A percentile compares a stretch with the other conserved stretches of the same genome.
phyloP scores from a whole-genome alignment of 1,139 yeast genomes.

The Meyerozyma guilliermondii region DNA sequence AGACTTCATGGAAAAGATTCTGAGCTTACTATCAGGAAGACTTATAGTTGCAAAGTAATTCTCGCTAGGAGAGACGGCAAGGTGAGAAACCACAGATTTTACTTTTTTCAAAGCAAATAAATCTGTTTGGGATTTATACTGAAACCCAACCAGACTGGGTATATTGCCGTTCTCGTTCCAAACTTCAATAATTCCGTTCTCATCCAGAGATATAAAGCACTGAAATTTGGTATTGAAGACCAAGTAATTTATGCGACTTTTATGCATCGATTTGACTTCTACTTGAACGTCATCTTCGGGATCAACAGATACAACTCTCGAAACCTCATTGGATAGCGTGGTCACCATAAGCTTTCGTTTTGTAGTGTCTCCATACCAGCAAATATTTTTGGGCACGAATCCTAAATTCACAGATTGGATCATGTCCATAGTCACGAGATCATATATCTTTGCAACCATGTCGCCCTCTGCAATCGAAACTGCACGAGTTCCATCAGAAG shows the following conservation, averaged over 20 bases:
- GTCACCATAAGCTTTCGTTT: not conserved
- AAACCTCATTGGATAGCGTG: not conserved
- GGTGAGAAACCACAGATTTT: slow-evolving; percentile 18
- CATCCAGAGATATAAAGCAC: slow-evolving; percentile 35
- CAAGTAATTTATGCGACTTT: slow-evolving; percentile 20
- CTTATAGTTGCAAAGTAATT: slow-evolving; percentile 21
- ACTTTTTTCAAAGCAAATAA: slow-evolving; percentile 33
- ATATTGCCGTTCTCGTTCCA: slow-evolving; percentile 24
- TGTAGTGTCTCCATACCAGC: not conserved
- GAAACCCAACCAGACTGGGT: slow-evolving; percentile 21
- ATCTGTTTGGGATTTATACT: slow-evolving; percentile 38
- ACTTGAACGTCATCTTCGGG: slow-evolving; percentile 14
- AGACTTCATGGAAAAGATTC: slow-evolving; percentile 25
- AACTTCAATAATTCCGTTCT: slow-evolving; percentile 39
- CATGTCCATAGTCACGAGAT: slow-evolving; percentile 37
- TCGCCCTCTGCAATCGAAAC: slow-evolving; percentile 27
- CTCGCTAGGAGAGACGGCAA: slow-evolving; percentile 20
- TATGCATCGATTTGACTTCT: slow-evolving; percentile 22
- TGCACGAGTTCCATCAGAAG: slow-evolving; percentile 17
- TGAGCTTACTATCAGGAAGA: slow-evolving; percentile 25
- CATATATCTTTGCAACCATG: slow-evolving; percentile 30
- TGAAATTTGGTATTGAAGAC: slow-evolving; percentile 22
- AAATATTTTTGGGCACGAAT: slow-evolving; percentile 15
- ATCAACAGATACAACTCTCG: slow-evolving; percentile 11
- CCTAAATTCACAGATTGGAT: slow-evolving; percentile 24